These are phyloP conservation scores for Mallotus japonicus DNA, from an alignment of 441 rosid species.

Conservation along the genomic window DNA sequence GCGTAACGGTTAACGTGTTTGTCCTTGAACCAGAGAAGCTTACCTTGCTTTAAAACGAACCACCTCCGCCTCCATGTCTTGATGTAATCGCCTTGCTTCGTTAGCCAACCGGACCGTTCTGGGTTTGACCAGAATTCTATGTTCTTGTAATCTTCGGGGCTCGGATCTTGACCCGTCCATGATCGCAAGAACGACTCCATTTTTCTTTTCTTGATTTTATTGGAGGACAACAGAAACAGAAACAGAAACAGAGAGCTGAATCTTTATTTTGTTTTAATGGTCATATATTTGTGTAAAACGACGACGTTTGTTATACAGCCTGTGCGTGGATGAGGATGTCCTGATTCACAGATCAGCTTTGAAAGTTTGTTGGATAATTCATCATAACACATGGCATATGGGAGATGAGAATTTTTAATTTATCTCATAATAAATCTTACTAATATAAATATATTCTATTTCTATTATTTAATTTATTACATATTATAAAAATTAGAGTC, in stretches of 20 bases:
- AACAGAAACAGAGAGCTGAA: too few species aligned
- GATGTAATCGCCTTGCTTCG: constrained; percentile 80
- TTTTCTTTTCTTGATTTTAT: background rate
- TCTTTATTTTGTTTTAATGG: background rate
- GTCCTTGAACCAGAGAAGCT: constrained; percentile 83
- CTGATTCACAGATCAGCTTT: too few species aligned
- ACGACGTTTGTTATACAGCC: too few species aligned
- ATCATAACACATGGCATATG: too few species aligned
- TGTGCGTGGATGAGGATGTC: too few species aligned
- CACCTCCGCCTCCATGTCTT: constrained; percentile 83
- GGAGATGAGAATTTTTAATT: too few species aligned
- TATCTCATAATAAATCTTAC: too few species aligned
- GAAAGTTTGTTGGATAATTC: too few species aligned
- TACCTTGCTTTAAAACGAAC: constrained; percentile 79
- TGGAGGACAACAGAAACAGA: background rate
- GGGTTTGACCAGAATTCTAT: constrained; percentile 77
- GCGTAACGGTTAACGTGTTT: constrained; percentile 48
- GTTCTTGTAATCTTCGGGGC: constrained; percentile 47
- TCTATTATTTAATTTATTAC: too few species aligned
- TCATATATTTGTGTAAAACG: too few species aligned
- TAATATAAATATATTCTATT: too few species aligned
- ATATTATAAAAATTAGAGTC: too few species aligned
- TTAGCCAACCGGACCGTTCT: constrained; percentile 69
- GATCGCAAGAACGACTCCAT: constrained; percentile 33
- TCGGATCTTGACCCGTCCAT: constrained; percentile 44